phyloP scores from a whole-genome alignment of 805 yeast genomes.

The Saccharomycopsis schoenii region DNA sequence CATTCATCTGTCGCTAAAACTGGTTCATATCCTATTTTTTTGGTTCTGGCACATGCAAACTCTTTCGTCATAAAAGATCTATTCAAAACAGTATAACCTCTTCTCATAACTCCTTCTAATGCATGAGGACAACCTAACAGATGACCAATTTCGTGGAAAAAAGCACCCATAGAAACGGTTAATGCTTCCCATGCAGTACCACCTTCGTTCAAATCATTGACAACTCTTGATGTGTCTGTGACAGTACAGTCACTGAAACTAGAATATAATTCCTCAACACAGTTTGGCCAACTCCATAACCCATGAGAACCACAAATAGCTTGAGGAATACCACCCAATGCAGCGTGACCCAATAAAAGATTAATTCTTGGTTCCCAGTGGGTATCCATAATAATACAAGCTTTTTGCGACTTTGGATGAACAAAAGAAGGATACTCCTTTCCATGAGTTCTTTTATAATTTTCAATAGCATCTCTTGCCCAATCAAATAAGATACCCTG shows the following conservation, averaged over 20 bases:
- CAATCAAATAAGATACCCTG: conserved; percentile 70
- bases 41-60: conserved; percentile 42
- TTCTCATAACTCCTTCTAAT: conserved; percentile 78
- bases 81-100: conserved; percentile 75
- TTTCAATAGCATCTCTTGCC: conserved; percentile 63
- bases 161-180: conserved; percentile 83
- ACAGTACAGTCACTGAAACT: conserved; percentile 65
- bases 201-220: conserved; percentile 79
- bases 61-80: conserved; percentile 75
- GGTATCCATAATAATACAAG: conserved; percentile 75
- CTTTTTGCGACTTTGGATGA: conserved; percentile 57
- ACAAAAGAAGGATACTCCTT: conserved; percentile 14
- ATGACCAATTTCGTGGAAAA: conserved; percentile 94
- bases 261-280: conserved; percentile 57
- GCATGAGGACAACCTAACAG: conserved; percentile 88
- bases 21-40: conserved; percentile 37
- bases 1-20: conserved; percentile 57
- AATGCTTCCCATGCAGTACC: conserved; percentile 86
- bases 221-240: conserved; percentile 60
- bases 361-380: conserved; percentile 61
- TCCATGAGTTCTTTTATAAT: conserved; percentile 29
- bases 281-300: conserved; percentile 84
- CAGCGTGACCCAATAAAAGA: conserved; percentile 79
- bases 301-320: conserved; percentile 96
- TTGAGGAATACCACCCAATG: conserved; percentile 79